Conservation (phyloP, 192 early-diverging fungal genomes). For the Phlyctochytrium bullatum region DNA sequence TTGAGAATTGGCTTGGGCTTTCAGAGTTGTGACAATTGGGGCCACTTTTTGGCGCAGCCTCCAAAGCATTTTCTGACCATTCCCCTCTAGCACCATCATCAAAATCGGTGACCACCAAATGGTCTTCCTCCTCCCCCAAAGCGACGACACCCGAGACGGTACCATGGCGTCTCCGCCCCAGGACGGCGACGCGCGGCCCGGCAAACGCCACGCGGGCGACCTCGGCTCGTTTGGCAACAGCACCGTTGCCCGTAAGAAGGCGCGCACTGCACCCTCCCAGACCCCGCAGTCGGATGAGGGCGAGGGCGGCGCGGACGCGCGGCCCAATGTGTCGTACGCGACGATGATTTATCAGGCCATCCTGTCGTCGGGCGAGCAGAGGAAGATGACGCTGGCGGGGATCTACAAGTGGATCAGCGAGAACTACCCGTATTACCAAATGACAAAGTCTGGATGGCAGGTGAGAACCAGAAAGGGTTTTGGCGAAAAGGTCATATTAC, state of each 20-base stretch:
- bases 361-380: conserved; percentile 58
- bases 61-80: not conserved
- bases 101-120: conserved; percentile 82
- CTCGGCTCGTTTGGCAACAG: not conserved
- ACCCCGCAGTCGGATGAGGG: not conserved
- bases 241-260: not conserved
- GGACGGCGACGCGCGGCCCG: not conserved
- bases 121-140: conserved; percentile 70
- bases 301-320: not conserved
- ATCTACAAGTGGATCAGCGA: conserved; percentile 86
- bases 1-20: not conserved
- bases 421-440: conserved; percentile 86
- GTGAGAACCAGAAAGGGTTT: conserved; percentile 46
- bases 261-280: not conserved
- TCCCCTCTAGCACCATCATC: conserved; percentile 60
- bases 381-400: conserved; percentile 81
- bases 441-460: conserved; percentile 90
- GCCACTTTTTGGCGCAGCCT: too few relatives aligned
- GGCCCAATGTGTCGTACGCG: conserved; percentile 87
- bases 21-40: not conserved
- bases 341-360: conserved; percentile 92
- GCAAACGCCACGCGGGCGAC: conserved; percentile 1
- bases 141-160: conserved; percentile 9
- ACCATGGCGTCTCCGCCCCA: not conserved
- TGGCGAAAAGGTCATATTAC: not conserved